phyloP scores from a whole-genome alignment of 2,329 filamentous ascomycete genomes.

The Aspergillus carbonarius region DNA sequence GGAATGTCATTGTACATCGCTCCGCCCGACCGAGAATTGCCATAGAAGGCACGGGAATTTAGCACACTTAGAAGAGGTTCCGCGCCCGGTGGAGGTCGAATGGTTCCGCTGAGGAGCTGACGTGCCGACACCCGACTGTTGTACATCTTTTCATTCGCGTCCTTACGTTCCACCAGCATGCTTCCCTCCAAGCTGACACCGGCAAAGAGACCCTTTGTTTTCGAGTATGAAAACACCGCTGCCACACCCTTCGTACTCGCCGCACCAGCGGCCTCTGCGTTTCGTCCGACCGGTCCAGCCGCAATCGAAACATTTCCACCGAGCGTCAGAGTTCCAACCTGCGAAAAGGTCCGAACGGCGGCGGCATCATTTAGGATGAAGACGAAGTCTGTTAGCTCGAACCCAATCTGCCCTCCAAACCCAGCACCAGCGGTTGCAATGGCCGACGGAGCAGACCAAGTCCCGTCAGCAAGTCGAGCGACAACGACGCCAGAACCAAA shows the following conservation, averaged over 20 bases:
- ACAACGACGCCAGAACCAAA: constrained; percentile 53
- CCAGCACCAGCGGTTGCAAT: constrained; percentile 51
- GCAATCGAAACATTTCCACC: constrained; percentile 96
- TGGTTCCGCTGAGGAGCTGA: constrained; percentile 75
- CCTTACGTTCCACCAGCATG: constrained; percentile 87
- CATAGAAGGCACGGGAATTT: constrained; percentile 80
- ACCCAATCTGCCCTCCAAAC: constrained; percentile 53
- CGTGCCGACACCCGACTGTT: constrained; percentile 75
- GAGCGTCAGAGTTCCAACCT: constrained; percentile 85
- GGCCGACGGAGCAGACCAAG: constrained; percentile 52
- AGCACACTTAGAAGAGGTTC: constrained; percentile 81
- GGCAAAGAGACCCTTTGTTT: constrained; percentile 95
- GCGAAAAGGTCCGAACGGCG: constrained; percentile 91
- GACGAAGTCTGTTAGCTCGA: constrained; percentile 68
- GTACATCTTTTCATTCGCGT: constrained; percentile 97
- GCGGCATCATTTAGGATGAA: constrained; percentile 93
- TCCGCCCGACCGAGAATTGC: constrained; percentile 58
- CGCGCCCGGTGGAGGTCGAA: constrained; percentile 76
- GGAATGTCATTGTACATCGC: constrained; percentile 91
- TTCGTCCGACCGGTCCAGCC: constrained; percentile 88
- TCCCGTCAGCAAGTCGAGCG: constrained; percentile 48
- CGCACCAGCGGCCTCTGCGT: constrained; percentile 92
- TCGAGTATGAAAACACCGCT: constrained; percentile 94
- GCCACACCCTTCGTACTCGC: constrained; percentile 86
- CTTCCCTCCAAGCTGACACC: constrained; percentile 93